phyloP scores from a whole-genome alignment of 225 moss, liverwort and hornwort species.

The Straminergon stramineum region DNA sequence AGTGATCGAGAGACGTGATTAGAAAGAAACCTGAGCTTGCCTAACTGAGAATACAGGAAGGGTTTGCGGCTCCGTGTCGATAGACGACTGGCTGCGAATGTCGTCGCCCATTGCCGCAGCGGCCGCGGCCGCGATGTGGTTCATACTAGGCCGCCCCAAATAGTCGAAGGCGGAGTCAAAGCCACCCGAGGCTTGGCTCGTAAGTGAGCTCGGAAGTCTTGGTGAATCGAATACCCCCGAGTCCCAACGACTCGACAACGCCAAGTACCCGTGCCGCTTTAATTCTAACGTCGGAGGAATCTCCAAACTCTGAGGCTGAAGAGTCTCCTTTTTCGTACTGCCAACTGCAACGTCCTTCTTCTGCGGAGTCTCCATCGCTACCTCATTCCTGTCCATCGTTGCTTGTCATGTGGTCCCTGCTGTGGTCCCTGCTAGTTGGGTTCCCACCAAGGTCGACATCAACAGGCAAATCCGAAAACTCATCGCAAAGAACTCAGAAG shows the following conservation, averaged over 20 bases:
- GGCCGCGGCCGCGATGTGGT: background rate
- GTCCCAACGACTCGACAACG: background rate
- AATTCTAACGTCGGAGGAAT: slow-evolving; percentile 5
- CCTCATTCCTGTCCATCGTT: background rate
- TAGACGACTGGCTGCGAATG: slow-evolving; percentile 8
- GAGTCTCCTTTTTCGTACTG: background rate
- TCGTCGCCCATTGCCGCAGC: background rate
- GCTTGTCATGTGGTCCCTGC: background rate
- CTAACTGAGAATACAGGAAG: background rate
- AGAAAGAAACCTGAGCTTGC: slow-evolving; percentile 2
- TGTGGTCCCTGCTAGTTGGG: background rate
- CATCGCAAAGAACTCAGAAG: background rate
- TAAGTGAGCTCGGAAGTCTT: background rate
- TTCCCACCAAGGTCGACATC: background rate
- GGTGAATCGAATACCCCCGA: slow-evolving; percentile 5
- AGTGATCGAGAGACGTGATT: background rate
- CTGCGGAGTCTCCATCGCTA: background rate
- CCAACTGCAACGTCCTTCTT: background rate
- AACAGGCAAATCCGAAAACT: background rate
- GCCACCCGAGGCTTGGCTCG: background rate
- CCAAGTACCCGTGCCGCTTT: slow-evolving; percentile 18
- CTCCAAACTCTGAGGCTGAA: background rate
- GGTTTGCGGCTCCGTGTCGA: slow-evolving; percentile 32
- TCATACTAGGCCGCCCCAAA: background rate
- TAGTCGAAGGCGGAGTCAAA: background rate